Base-by-base conservation (phyloP, 495 filamentous ascomycete species). In the Aspergillus sclerotioniger region DNA sequence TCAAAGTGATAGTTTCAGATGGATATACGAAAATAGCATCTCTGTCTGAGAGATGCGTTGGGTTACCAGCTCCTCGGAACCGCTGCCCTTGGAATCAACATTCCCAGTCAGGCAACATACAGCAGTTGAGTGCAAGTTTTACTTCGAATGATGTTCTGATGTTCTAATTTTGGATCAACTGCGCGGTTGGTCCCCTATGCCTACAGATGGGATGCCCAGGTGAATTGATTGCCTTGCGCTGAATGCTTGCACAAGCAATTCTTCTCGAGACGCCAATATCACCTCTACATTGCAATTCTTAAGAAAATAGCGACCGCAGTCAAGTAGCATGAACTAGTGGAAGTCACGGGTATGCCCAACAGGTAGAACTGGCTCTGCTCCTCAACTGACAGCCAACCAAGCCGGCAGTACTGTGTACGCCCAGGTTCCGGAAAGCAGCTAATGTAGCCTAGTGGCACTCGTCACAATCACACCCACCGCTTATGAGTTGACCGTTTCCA, bases 1-100 rank as follows among this genome's bases (percentile, higher is more conserved):
- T 33, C 31, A 37, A 35, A 21, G n/a, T 20, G 7, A 20, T 37
- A 21, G 17, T 39, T 37, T 16, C 51, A 19, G 19, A 33, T 17
- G n/a, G 19, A 16, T 39, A 53, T n/a, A 20, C 33, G 49, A 16
- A 41, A 57, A 50, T 49, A 57, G 45, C 15, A 25, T 46, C 20
- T 25, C 32, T 16, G 41, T 53, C 12, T 39, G 35, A 13, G 35
- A 39, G 15, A 39, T 13, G 35, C 35, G 15, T 39, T 13, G 4
- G 10, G 35, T 12, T 39, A 3, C 35, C 9, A 39, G 35, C 35
- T 12, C 15, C 32, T 39, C 35, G 35, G 35, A 39, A 13, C 35
- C 10, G 35, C 3, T 13, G 10, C 3, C 35, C 35, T 39, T n/a
- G 35, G 35, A 39, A 39, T 39, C 10, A 13, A 39, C 35, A 6